phyloP scores from a whole-genome alignment of 1,284 basidiomycete species.

The Trichosporon sp. region DNA sequence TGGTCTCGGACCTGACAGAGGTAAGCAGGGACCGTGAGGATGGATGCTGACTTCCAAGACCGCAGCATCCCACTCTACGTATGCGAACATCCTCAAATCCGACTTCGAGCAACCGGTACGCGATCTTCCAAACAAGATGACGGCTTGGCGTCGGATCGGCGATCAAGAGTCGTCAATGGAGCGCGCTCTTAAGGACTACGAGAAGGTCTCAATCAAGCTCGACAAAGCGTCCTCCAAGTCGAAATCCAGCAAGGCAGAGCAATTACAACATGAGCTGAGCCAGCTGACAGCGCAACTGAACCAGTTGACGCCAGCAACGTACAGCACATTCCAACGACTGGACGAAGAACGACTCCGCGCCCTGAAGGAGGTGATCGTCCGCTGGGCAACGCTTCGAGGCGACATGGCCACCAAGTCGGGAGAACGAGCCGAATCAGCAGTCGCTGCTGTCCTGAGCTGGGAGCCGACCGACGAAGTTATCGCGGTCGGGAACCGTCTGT shows the following conservation, averaged over 20 bases:
- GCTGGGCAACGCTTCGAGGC: constrained; percentile 43
- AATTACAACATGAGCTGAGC: constrained; percentile 31
- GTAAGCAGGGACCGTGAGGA: constrained; percentile 24
- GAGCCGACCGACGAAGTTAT: constrained; percentile 40
- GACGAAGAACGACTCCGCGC: constrained; percentile 41
- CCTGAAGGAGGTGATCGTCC: constrained; percentile 45
- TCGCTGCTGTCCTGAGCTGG: constrained; percentile 40
- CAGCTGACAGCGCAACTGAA: constrained; percentile 33
- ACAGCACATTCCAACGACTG: constrained; percentile 42
- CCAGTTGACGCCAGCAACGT: constrained; percentile 40
- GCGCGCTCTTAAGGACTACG: constrained; percentile 44
- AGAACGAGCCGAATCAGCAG: constrained; percentile 37
- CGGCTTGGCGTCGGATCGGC: constrained; percentile 36
- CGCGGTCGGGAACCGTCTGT: constrained; percentile 30
- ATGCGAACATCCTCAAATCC: constrained; percentile 30
- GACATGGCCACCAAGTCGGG: constrained; percentile 42
- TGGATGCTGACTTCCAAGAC: constrained; percentile 26
- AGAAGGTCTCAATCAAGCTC: constrained; percentile 40
- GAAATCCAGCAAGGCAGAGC: constrained; percentile 36
- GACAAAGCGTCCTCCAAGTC: constrained; percentile 44
- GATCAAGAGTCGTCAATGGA: constrained; percentile 44
- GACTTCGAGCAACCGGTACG: constrained; percentile 42
- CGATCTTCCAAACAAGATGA: constrained; percentile 40
- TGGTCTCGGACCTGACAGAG: constrained; percentile 42
- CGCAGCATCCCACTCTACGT: constrained; percentile 36